A percentile compares a stretch with the other conserved stretches of the same genome.
phyloP scores from a whole-genome alignment of 805 yeast species.

The Metschnikowia aberdeeniae region DNA sequence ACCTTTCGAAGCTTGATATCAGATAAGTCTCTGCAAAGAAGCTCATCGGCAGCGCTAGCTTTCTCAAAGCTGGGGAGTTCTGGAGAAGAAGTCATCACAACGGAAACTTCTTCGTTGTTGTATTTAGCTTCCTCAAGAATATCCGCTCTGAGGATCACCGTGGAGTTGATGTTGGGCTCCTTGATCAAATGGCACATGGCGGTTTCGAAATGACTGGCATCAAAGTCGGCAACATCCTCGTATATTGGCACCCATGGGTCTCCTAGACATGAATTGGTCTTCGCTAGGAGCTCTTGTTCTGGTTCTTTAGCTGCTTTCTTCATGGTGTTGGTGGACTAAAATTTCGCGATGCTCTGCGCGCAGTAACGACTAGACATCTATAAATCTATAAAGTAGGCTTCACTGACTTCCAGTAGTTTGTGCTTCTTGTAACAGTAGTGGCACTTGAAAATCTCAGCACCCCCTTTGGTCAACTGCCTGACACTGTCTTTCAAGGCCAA shows the following conservation, averaged over 20 bases:
- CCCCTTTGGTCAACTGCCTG: conserved; percentile 36
- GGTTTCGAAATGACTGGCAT: conserved; percentile 53
- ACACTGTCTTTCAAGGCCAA: conserved; percentile 41
- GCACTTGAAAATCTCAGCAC: conserved; percentile 39
- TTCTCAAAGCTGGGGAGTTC: conserved; percentile 28
- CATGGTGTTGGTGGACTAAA: not conserved
- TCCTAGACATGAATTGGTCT: conserved; percentile 46
- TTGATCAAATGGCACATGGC: conserved; percentile 78
- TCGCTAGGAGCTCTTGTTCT: conserved; percentile 12
- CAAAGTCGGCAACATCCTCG: conserved; percentile 45
- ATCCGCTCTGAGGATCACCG: conserved; percentile 87
- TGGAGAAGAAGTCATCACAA: conserved; percentile 18
- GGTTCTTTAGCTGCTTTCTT: conserved; percentile 11
- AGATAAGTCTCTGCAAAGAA: conserved; percentile 31
- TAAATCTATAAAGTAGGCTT: conserved; percentile 39
- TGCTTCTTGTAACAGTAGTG: conserved; percentile 45
- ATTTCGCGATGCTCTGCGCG: conserved; percentile 8
- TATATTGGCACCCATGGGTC: conserved; percentile 61
- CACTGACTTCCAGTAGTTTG: conserved; percentile 34
- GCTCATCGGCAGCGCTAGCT: conserved; percentile 4
- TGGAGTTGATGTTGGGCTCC: conserved; percentile 88
- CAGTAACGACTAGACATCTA: not conserved
- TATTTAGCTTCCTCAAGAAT: conserved; percentile 52
- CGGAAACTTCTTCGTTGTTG: conserved; percentile 29
- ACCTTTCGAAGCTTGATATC: conserved; percentile 30